These are phyloP conservation scores for apple (Malus domestica) DNA, from an alignment of 306 rosid species.

Conservation along the genomic window DNA sequence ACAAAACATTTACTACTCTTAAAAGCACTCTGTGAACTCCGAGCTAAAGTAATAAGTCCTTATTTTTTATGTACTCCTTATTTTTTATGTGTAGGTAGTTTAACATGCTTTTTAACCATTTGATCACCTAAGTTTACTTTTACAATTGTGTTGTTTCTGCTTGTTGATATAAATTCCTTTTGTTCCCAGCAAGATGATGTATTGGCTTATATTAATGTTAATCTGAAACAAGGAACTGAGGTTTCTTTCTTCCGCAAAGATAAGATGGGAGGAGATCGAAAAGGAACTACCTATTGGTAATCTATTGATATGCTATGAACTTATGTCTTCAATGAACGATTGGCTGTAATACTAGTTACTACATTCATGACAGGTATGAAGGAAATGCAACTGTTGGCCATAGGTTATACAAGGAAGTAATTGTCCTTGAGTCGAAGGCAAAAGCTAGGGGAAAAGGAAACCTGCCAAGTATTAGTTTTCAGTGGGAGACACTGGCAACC, in stretches of 20 bases:
- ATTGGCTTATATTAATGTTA: conserved; percentile 52
- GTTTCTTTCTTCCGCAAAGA: conserved; percentile 61
- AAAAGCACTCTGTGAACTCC: conserved; percentile 86
- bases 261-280: conserved; percentile 55
- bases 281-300: conserved; percentile 66
- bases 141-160: background rate
- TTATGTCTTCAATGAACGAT: conserved; percentile 1
- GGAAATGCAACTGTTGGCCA: conserved; percentile 51
- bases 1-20: conserved; percentile 53
- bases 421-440: conserved; percentile 28
- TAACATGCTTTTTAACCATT: background rate
- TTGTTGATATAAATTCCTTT: conserved; percentile 12
- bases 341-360: conserved; percentile 11
- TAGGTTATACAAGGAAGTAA: conserved; percentile 55
- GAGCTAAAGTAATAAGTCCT: conserved; percentile 56
- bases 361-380: conserved; percentile 59
- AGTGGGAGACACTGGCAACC: conserved; percentile 87
- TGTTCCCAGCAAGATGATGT: conserved; percentile 70
- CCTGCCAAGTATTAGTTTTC: conserved; percentile 35
- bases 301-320: conserved; percentile 1
- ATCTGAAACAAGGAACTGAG: conserved; percentile 66
- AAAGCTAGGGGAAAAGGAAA: conserved; percentile 31
- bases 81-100: background rate
- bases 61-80: background rate
- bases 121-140: background rate